These are phyloP conservation scores for Fusarium cyanostomum DNA, from an alignment of 2,329 filamentous ascomycete genomes.

Conservation along the genomic window DNA sequence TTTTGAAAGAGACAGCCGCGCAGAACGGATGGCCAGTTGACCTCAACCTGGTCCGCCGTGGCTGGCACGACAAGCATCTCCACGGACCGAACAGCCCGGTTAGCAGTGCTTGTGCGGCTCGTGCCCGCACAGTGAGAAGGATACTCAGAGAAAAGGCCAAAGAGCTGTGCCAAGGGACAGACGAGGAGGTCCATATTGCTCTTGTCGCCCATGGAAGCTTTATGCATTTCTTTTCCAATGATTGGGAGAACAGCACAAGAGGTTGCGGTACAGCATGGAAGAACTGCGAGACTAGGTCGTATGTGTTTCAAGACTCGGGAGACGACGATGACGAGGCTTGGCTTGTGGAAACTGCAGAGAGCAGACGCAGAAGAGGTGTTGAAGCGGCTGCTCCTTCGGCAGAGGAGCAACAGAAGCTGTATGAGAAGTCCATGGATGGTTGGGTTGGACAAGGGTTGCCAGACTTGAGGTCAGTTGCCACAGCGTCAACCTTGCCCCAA, in stretches of 20 bases:
- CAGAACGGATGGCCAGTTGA: constrained; percentile 28
- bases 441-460: constrained; percentile 30
- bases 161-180: neutral
- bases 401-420: constrained; percentile 20
- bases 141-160: constrained; percentile 19
- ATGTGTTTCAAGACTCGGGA: constrained; percentile 13
- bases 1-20: neutral
- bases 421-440: constrained; percentile 24
- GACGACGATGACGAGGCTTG: constrained; percentile 25
- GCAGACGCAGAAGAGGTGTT: constrained; percentile 15
- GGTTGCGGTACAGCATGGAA: constrained; percentile 25
- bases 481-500: constrained; percentile 8
- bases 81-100: constrained; percentile 30
- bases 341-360: constrained; percentile 27
- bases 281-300: constrained; percentile 31
- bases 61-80: constrained; percentile 27
- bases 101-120: constrained; percentile 16
- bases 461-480: constrained; percentile 20
- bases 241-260: constrained; percentile 22
- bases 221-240: constrained; percentile 32
- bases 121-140: constrained; percentile 23
- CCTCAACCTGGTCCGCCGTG: constrained; percentile 10
- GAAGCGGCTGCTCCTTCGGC: constrained; percentile 7
- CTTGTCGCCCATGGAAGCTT: constrained; percentile 32
- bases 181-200: constrained; percentile 28